phyloP scores from a whole-genome alignment of 2,329 filamentous ascomycete species.

The Aspergillus uvarum region DNA sequence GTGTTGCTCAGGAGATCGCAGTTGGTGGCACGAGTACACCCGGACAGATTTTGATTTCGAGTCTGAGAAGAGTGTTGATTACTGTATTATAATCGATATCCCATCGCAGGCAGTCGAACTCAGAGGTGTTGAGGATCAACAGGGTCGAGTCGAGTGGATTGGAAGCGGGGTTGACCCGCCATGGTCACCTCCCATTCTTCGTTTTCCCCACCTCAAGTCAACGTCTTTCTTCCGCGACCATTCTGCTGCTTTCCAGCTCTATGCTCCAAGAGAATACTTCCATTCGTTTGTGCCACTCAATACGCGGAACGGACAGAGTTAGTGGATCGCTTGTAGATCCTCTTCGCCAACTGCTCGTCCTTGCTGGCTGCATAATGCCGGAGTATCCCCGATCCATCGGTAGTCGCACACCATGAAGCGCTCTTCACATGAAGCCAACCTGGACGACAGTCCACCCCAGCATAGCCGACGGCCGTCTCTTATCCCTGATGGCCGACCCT shows the following conservation, averaged over 20 bases:
- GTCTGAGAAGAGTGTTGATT: not conserved
- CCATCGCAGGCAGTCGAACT: not conserved
- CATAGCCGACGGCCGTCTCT: conserved; percentile 26
- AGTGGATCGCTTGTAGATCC: conserved; percentile 6
- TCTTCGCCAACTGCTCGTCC: conserved; percentile 7
- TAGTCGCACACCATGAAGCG: conserved; percentile 32
- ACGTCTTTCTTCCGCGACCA: not conserved
- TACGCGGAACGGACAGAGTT: not conserved
- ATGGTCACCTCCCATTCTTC: not conserved
- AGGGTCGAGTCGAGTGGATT: not conserved
- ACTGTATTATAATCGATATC: not conserved
- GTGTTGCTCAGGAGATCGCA: not conserved
- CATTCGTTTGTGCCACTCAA: not conserved
- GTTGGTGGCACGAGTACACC: not conserved
- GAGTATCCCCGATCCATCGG: conserved; percentile 26
- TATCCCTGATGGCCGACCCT: conserved; percentile 21
- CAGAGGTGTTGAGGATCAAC: not conserved
- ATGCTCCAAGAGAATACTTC: too few species aligned
- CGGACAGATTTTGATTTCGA: not conserved
- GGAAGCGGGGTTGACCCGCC: conserved; percentile 4
- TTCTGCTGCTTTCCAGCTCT: not conserved
- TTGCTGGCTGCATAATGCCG: conserved; percentile 22
- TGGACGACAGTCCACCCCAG: conserved; percentile 28
- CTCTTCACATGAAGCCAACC: conserved; percentile 36
- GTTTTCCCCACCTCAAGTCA: not conserved